These are phyloP conservation scores for Ceratocystis eucalypticola DNA, from an alignment of 2,329 filamentous ascomycete genomes.

Conservation along the genomic window DNA sequence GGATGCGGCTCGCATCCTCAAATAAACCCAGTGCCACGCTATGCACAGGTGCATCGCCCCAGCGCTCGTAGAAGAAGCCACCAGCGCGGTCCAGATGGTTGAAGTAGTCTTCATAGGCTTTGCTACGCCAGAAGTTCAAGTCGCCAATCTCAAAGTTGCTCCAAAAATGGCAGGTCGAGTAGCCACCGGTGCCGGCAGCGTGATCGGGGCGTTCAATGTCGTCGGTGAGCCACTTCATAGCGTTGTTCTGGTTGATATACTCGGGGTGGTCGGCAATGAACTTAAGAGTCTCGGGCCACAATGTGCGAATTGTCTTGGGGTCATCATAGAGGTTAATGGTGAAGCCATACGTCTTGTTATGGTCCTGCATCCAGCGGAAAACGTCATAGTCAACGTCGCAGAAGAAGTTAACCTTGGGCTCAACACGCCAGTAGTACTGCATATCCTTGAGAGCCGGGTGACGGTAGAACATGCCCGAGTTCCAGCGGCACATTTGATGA, in stretches of 20 bases:
- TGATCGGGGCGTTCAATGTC: constrained; percentile 62
- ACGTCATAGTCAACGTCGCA: constrained; percentile 98
- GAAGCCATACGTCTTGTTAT: constrained; percentile 98
- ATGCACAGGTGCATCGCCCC: constrained; percentile 96
- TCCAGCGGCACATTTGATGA: constrained; percentile 99
- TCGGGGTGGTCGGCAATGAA: constrained; percentile 77
- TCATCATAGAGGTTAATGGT: constrained; percentile 95
- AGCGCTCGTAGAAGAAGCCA: constrained; percentile 97
- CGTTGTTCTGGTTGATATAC: constrained; percentile 70
- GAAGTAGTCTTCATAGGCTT: constrained; percentile 90
- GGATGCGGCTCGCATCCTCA: constrained; percentile 78
- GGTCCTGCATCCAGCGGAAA: constrained; percentile 93
- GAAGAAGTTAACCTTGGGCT: constrained; percentile 98
- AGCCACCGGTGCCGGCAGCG: constrained; percentile 71
- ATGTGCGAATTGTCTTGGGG: constrained; percentile 66
- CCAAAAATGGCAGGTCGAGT: constrained; percentile 98
- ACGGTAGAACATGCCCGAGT: constrained; percentile 94
- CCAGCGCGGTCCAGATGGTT: constrained; percentile 85
- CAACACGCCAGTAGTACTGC: constrained; percentile 96
- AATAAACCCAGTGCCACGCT: constrained; percentile 86
- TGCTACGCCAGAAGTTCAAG: constrained; percentile 81
- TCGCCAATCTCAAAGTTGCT: constrained; percentile 96
- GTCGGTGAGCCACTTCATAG: constrained; percentile 78
- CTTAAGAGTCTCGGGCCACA: constrained; percentile 93
- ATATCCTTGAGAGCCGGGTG: constrained; percentile 72